phyloP scores from a whole-genome alignment of 441 rosid genomes.

The Arabidopsis lyrata region DNA sequence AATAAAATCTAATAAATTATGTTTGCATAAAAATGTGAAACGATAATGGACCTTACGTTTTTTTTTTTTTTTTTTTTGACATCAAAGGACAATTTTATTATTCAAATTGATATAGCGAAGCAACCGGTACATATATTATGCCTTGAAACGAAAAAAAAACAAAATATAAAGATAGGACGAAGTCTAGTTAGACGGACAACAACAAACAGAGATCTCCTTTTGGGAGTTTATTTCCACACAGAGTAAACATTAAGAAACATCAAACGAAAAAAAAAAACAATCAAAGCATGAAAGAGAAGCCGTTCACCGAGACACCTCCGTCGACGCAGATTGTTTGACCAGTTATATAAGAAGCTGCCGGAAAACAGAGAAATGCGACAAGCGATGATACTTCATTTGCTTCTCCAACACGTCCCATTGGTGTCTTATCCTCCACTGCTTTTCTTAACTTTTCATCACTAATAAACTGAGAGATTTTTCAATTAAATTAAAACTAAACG shows the following conservation, averaged over 20 bases:
- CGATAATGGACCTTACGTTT: no score
- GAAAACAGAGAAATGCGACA: conserved; percentile 75
- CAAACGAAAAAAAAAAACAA: background rate
- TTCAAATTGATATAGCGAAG: no score
- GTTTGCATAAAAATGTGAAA: no score
- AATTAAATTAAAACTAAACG: background rate
- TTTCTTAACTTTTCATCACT: background rate
- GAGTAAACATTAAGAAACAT: background rate
- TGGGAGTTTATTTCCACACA: background rate
- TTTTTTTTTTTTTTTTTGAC: no score
- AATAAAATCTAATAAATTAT: no score
- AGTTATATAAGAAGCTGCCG: conserved; percentile 77
- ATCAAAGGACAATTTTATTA: no score
- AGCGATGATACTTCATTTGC: conserved; percentile 73
- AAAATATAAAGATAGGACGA: no score
- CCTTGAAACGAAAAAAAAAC: no score
- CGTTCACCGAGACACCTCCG: conserved; percentile 69
- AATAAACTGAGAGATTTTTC: background rate
- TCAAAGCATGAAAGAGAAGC: conserved; percentile 43
- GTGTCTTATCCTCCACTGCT: conserved; percentile 31
- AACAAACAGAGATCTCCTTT: no score
- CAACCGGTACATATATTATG: no score
- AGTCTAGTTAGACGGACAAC: no score
- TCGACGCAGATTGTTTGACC: conserved; percentile 78
- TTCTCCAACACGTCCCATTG: conserved; percentile 73